Base-by-base conservation (phyloP, 2,329 filamentous ascomycete species). In the Zasmidium cellare region DNA sequence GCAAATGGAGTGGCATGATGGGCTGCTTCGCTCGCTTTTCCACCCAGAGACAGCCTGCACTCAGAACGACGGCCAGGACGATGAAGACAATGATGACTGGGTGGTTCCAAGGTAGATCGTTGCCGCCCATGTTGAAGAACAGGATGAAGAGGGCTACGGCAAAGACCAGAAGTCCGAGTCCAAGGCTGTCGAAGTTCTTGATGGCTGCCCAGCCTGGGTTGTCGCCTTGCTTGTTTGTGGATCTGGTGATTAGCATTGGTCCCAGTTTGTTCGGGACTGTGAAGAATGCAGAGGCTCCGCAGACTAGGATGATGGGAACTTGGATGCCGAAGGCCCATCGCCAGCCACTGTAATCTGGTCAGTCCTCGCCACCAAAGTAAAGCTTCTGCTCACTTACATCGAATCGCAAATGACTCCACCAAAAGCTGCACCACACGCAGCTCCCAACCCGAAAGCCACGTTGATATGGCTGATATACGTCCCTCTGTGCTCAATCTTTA, bases 401-500 rank as follows among this genome's bases (percentile, higher is more conserved):
- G 77, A 79, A 67, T 91, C 88, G 22, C 87, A 87, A 68, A 92
- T 83, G 53, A 85, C 79, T 1, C 88, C 88, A 14, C 88, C 89
- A 6, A 89, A 78, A 0, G 87, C 87, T 1, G 87, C 88, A 2
- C 89, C 89, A 2, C 85, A 75, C 6, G 72, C 72, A 20, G 71
- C 70, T 5, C 75, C 76, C 9, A 75, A 68, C 1, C 87, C 87
- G 64, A 82, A 89, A 50, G 83, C 79, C 47, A 89, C 77, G 69
- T 90, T 88, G 67, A 89, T 82, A 63, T 87, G 86, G 86, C 71
- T 92, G 89, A 65, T 89, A 92, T 3, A 83, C 82, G 2, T 57
- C 2, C 88, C 87, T n/a, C 89, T 79, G 16, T 78, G 86, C 76
- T 89, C 83, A 62, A 92, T 89, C 1, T 87, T 87, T 35, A 92